Evolutionary conservation across 768 basidiomycete genomes (phyloP), one percentile per base, ranked within the genome.

Genomic region (Hortiboletus campestris): DNA sequence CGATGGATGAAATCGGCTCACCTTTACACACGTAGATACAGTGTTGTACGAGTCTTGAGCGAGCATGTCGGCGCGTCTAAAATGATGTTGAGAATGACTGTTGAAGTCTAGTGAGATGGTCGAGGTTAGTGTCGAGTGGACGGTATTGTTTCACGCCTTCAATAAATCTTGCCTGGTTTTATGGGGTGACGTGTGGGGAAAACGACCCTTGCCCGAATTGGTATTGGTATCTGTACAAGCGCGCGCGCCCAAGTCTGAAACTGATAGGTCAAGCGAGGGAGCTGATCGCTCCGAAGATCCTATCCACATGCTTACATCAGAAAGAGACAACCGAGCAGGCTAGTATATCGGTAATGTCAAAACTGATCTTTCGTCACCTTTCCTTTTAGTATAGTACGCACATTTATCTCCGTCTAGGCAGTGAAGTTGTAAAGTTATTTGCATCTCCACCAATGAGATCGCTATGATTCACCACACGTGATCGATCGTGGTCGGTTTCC

Each of bases 21-120:
- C 70, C 60, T 66, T 62, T 13, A 72, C 64, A 14, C 42, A 66
- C 19, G 69, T 70, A 14, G 62, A 64, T 16, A 61, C 60, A 32
- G 60, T 25, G 44, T 54, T 66, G 40, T 53, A 67, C 7, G 62
- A 63, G 56, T 72, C 68, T 49, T 66, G 46, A 28, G 58, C 51
- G 13, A 64, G 58, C 68, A 70, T 72, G 41, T 51, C 25, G 42
- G 25, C 10, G 46, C 46, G 13, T 16, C 28, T 47, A 19, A 47
- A 31, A 25, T 4, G 31, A 34, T 16, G 38, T 32, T 19, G 13
- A 35, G 41, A 46, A 22, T 6, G 44, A 69, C 56, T 58, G 53
- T 57, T 60, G 51, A 60, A 59, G 62, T 46, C 60, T 8, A n/a
- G 31, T 7, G 31, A 31, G 51, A 35, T 16, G 4, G n/a, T 25